Conservation (phyloP, 768 basidiomycete species). For the Rhodotorula taiwanensis region DNA sequence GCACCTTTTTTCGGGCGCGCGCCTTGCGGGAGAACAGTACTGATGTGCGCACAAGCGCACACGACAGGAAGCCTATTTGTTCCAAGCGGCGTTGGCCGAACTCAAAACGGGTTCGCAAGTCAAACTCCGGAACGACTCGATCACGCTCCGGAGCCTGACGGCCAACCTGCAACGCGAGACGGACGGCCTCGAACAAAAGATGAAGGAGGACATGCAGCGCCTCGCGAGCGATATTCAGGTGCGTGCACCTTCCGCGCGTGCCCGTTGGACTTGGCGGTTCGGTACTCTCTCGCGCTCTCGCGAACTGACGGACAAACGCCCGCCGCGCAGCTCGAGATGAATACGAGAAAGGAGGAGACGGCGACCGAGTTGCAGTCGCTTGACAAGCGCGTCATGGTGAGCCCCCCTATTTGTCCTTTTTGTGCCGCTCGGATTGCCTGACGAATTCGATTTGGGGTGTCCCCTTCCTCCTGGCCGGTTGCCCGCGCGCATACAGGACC, state of each 20-base stretch:
- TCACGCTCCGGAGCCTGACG: constrained; percentile 68
- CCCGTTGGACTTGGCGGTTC: too few species aligned
- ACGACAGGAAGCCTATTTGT: constrained; percentile 85
- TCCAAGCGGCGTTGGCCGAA: constrained; percentile 86
- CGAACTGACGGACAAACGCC: neutral
- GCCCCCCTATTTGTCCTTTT: constrained; percentile 1
- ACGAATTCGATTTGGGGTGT: too few species aligned
- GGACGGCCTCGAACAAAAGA: constrained; percentile 73
- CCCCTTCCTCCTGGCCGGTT: too few species aligned
- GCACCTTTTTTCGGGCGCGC: neutral
- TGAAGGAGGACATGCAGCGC: constrained; percentile 84
- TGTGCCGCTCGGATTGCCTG: too few species aligned
- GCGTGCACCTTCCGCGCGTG: too few species aligned
- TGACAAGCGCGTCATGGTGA: constrained; percentile 63
- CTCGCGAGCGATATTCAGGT: constrained; percentile 67
- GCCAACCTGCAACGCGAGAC: constrained; percentile 76
- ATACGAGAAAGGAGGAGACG: constrained; percentile 84
- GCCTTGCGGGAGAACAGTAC: neutral
- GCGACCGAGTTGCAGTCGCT: constrained; percentile 73
- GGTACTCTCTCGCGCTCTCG: too few species aligned
- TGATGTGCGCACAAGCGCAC: too few species aligned
- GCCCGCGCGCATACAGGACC: constrained; percentile 41
- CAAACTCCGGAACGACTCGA: constrained; percentile 72
- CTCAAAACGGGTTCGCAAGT: constrained; percentile 77
- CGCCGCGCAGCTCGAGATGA: constrained; percentile 79